Conservation (phyloP, 192 early-diverging fungal genomes). For the Phlyctochytrium planicorne region DNA sequence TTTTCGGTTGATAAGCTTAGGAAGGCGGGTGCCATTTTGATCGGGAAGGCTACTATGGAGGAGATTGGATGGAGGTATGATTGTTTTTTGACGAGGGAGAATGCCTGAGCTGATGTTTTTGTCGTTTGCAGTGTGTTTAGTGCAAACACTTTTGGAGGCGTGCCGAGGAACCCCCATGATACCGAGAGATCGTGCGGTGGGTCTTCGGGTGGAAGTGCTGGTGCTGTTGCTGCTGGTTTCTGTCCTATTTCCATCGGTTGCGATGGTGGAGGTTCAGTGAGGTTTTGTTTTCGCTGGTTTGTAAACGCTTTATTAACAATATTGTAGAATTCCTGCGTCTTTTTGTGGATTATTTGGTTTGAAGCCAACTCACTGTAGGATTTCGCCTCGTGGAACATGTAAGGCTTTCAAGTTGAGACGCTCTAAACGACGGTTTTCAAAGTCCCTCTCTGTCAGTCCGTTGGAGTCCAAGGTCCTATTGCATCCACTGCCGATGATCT, state of each 20-base stretch:
- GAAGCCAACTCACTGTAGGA: conserved; percentile 69
- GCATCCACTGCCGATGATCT: conserved; percentile 68
- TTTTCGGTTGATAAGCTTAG: conserved; percentile 48
- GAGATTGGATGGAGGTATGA: conserved; percentile 60
- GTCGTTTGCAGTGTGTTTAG: conserved; percentile 5
- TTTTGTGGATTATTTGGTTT: conserved; percentile 76
- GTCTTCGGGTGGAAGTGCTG: conserved; percentile 66
- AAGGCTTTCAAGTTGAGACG: background rate
- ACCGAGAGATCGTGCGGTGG: conserved; percentile 62
- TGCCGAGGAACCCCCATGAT: conserved; percentile 66
- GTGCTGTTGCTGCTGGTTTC: conserved; percentile 60
- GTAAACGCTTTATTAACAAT: conserved; percentile 61
- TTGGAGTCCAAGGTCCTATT: conserved; percentile 67
- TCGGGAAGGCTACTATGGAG: conserved; percentile 73
- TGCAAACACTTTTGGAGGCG: conserved; percentile 57
- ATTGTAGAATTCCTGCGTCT: conserved; percentile 64
- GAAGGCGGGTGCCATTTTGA: conserved; percentile 57
- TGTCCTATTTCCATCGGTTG: conserved; percentile 67
- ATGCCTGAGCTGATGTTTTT: conserved; percentile 51
- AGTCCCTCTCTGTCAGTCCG: conserved; percentile 49
- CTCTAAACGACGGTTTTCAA: background rate
- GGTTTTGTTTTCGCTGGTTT: no score
- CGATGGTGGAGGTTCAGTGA: conserved; percentile 49
- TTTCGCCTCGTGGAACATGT: conserved; percentile 54
- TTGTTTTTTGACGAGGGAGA: no score